A percentile compares a stretch with the other conserved stretches of the same genome.
Conservation (phyloP, 2,329 filamentous ascomycete genomes). For the Alternaria viburni region DNA sequence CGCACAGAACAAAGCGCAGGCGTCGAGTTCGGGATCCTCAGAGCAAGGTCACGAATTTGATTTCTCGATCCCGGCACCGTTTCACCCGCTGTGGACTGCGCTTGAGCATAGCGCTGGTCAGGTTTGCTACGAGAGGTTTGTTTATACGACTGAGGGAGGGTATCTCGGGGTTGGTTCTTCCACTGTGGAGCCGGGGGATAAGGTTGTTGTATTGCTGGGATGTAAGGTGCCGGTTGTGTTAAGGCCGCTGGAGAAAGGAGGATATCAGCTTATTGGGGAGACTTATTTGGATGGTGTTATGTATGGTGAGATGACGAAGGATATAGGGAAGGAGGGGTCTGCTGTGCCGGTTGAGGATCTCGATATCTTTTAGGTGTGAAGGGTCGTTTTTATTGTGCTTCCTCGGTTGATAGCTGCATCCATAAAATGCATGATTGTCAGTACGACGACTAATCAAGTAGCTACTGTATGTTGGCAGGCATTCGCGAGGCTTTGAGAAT, state of each 20-base stretch:
- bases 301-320: not conserved
- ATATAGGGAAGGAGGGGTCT: accelerated
- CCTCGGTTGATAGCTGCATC: too few relatives aligned
- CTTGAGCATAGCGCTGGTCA: not conserved
- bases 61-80: not conserved
- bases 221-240: not conserved
- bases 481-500: too few relatives aligned
- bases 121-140: not conserved
- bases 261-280: not conserved
- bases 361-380: not conserved
- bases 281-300: not conserved
- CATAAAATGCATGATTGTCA: too few relatives aligned
- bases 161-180: not conserved
- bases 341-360: not conserved
- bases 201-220: not conserved
- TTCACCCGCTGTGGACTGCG: not conserved
- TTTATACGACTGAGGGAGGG: not conserved
- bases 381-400: too few relatives aligned
- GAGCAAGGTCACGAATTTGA: too few relatives aligned
- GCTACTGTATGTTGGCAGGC: too few relatives aligned
- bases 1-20: not conserved
- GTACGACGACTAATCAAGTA: too few relatives aligned
- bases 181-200: not conserved
- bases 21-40: not conserved
- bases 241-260: not conserved